Evolutionary conservation across 768 basidiomycete species (phyloP).

Genomic region (Mrakia blollopis): DNA sequence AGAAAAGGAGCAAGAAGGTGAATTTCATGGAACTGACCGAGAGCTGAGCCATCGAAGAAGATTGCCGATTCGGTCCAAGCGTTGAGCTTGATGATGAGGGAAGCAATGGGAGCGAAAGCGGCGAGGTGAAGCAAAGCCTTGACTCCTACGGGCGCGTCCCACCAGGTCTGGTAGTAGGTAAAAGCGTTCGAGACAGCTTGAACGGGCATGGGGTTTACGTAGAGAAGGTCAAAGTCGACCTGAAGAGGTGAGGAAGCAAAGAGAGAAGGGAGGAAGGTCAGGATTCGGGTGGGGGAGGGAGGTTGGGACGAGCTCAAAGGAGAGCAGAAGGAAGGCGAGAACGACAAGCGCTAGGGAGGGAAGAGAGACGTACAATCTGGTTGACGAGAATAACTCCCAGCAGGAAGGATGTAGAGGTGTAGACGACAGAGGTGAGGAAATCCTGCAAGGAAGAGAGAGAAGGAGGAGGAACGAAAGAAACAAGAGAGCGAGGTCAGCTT

Average conservation of each 20-base stretch:
- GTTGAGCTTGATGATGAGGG: conserved; percentile 71
- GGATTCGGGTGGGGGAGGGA: conserved; percentile 11
- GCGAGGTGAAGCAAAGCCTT: conserved; percentile 89
- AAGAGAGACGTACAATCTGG: conserved; percentile 38
- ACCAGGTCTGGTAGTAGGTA: conserved; percentile 88
- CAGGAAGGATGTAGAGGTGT: conserved; percentile 82
- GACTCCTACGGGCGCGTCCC: conserved; percentile 85
- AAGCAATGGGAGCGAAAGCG: conserved; percentile 68
- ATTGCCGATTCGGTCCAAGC: conserved; percentile 88
- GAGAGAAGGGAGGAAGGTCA: conserved; percentile 44
- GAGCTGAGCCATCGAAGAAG: conserved; percentile 85
- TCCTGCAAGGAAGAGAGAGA: conserved; percentile 47
- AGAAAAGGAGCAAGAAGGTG: neutral
- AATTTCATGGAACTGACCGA: conserved; percentile 58
- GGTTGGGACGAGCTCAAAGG: conserved; percentile 10
- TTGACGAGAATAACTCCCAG: conserved; percentile 57
- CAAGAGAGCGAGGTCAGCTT: neutral
- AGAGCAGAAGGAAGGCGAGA: conserved; percentile 16
- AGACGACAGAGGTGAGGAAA: conserved; percentile 81
- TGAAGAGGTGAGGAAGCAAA: conserved; percentile 72
- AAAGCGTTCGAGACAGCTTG: conserved; percentile 68
- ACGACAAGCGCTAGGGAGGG: neutral
- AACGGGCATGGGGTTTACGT: conserved; percentile 57
- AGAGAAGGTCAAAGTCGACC: conserved; percentile 81
- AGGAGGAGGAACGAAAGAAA: neutral